Conservation (phyloP, 306 rosid species). For the Carpinus viminea region DNA sequence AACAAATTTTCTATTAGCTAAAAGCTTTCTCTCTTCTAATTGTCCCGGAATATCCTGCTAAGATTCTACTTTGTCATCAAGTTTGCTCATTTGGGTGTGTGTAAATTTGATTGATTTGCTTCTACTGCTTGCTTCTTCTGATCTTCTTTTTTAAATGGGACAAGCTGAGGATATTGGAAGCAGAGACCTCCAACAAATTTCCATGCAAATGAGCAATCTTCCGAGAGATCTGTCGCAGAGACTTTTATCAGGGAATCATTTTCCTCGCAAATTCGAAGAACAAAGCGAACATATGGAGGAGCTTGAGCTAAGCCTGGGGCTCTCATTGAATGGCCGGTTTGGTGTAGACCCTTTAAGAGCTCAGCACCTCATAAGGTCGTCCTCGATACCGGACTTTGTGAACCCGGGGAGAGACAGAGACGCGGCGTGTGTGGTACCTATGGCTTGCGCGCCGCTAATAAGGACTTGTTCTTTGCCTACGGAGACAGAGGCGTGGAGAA, state of each 20-base stretch:
- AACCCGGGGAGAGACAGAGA: constrained; percentile 27
- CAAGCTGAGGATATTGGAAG: constrained; percentile 35
- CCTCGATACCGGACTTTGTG: constrained; percentile 56
- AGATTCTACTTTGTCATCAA: constrained; percentile 6
- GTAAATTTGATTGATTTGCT: neutral
- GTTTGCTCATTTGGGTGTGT: neutral
- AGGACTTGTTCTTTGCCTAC: constrained; percentile 71
- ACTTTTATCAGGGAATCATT: constrained; percentile 33
- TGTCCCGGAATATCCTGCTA: neutral
- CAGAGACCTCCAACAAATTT: constrained; percentile 22
- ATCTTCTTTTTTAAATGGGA: constrained; percentile 33
- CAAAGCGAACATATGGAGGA: constrained; percentile 32
- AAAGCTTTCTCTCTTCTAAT: neutral
- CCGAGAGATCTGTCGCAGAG: constrained; percentile 50
- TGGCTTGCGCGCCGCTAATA: constrained; percentile 27
- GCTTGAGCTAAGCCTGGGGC: constrained; percentile 65
- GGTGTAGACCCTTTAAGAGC: constrained; percentile 70
- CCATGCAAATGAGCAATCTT: constrained; percentile 27
- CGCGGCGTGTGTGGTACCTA: constrained; percentile 5
- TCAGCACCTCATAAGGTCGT: constrained; percentile 48
- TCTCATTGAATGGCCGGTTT: constrained; percentile 77
- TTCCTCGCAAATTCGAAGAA: constrained; percentile 31
- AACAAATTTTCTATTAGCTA: neutral
- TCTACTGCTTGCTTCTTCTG: neutral
- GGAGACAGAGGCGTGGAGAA: constrained; percentile 67